Evolutionary conservation across 352 stramenopile species (phyloP).

Genomic region (Globisporangium mamillatum): DNA sequence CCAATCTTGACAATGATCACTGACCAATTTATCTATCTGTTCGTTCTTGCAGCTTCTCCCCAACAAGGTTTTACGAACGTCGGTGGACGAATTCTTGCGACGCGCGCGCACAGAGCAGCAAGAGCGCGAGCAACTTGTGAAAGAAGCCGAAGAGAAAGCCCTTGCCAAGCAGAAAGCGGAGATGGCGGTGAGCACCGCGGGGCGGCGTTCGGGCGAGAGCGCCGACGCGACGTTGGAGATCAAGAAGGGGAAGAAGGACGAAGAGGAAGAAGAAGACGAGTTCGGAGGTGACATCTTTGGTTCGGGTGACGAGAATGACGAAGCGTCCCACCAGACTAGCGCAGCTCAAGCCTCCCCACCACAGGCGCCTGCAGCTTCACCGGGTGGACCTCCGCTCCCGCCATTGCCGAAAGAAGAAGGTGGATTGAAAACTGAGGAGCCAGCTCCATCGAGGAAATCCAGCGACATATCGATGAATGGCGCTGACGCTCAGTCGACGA

Average conservation of each 20-base stretch:
- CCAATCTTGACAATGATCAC: neutral
- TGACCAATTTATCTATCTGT: neutral
- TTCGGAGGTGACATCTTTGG: constrained; percentile 86
- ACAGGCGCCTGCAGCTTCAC: constrained; percentile 12
- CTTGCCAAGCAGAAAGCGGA: constrained; percentile 78
- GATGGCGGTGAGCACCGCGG: constrained; percentile 42
- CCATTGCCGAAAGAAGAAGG: constrained; percentile 38
- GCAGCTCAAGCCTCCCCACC: constrained; percentile 23
- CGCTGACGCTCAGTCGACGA: neutral
- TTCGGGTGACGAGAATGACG: constrained; percentile 53
- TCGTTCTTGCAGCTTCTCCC: constrained; percentile 40
- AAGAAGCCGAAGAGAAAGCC: constrained; percentile 80
- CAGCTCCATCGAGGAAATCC: constrained; percentile 13
- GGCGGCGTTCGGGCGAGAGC: constrained; percentile 56
- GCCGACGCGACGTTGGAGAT: constrained; percentile 83
- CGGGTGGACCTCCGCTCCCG: constrained; percentile 24
- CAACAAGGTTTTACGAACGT: constrained; percentile 83
- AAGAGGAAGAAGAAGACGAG: constrained; percentile 77
- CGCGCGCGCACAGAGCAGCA: constrained; percentile 77
- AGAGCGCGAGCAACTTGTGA: constrained; percentile 81
- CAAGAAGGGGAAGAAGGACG: constrained; percentile 81
- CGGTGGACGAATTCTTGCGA: constrained; percentile 79
- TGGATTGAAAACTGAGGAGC: constrained; percentile 3
- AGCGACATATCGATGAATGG: constrained; percentile 10
- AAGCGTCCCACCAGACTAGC: constrained; percentile 18